These are phyloP conservation scores for Actinomortierella ambigua DNA, from an alignment of 371 early-diverging fungal species.

Conservation along the genomic window DNA sequence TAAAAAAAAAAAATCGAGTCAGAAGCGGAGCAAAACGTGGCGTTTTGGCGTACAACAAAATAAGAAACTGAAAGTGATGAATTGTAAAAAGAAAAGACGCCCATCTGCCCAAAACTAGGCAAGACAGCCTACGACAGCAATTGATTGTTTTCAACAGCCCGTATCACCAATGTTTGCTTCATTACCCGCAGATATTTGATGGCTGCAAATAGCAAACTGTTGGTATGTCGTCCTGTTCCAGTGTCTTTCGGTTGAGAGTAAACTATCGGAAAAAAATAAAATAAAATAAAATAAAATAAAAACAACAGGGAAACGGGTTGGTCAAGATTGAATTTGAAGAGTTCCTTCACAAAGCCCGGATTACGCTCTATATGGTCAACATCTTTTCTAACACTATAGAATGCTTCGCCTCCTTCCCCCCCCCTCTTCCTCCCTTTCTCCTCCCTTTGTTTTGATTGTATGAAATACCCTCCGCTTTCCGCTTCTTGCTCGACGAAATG, in stretches of 20 bases:
- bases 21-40: not conserved
- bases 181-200: conserved; percentile 61
- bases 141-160: conserved; percentile 9
- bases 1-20: conserved; percentile 12
- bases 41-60: too few species aligned
- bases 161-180: conserved; percentile 14
- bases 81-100: not conserved
- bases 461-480: conserved; percentile 41
- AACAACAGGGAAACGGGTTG: too few species aligned
- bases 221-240: conserved; percentile 61
- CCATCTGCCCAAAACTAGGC: not conserved
- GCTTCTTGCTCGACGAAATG: conserved; percentile 29
- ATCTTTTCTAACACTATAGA: conserved; percentile 1
- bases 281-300: conserved; percentile 6
- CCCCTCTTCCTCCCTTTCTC: not conserved
- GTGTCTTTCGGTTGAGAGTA: conserved; percentile 67
- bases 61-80: not conserved
- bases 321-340: too few species aligned
- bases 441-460: not conserved
- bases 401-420: not conserved
- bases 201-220: conserved; percentile 66
- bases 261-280: conserved; percentile 10
- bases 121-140: not conserved
- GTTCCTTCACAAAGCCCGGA: too few species aligned
- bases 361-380: too few species aligned